A percentile compares a stretch with the other conserved stretches of the same genome.
phyloP scores from a whole-genome alignment of 768 basidiomycete genomes.

The Termitomyces sp. region DNA sequence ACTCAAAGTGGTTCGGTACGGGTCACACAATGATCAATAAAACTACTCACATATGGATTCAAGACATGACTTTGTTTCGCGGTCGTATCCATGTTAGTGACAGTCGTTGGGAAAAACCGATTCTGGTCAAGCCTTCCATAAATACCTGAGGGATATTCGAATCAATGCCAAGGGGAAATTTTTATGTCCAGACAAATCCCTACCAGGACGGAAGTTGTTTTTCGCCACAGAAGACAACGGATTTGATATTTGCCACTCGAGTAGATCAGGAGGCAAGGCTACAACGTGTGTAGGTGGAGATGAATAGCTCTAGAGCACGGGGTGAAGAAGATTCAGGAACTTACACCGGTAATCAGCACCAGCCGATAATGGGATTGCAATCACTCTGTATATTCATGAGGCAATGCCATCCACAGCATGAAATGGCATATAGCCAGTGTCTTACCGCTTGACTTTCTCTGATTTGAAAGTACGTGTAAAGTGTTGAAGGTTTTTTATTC shows the following conservation, averaged over 20 bases:
- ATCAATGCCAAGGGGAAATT: background rate
- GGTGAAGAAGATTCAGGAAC: conserved; percentile 4
- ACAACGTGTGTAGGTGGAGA: background rate
- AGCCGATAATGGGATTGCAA: conserved; percentile 49
- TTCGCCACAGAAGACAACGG: conserved; percentile 54
- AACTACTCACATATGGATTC: conserved; percentile 50
- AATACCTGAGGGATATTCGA: conserved; percentile 23
- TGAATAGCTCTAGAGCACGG: background rate
- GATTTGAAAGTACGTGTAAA: conserved; percentile 50
- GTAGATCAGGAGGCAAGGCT: conserved; percentile 40
- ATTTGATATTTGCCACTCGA: conserved; percentile 58
- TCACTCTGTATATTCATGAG: conserved; percentile 34
- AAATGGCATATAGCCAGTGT: background rate
- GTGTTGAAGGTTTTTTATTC: conserved; percentile 56
- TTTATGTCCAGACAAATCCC: conserved; percentile 3
- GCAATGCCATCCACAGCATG: background rate
- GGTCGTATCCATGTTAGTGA: conserved; percentile 73
- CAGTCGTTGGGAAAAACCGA: conserved; percentile 62
- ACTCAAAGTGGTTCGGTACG: conserved; percentile 30
- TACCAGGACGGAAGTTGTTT: conserved; percentile 46
- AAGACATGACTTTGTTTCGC: conserved; percentile 72
- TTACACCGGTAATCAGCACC: conserved; percentile 64
- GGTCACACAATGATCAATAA: background rate
- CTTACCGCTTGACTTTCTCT: conserved; percentile 52
- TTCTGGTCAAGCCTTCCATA: conserved; percentile 55